phyloP scores from a whole-genome alignment of 345 rosid species.

The Ricinus communis region DNA sequence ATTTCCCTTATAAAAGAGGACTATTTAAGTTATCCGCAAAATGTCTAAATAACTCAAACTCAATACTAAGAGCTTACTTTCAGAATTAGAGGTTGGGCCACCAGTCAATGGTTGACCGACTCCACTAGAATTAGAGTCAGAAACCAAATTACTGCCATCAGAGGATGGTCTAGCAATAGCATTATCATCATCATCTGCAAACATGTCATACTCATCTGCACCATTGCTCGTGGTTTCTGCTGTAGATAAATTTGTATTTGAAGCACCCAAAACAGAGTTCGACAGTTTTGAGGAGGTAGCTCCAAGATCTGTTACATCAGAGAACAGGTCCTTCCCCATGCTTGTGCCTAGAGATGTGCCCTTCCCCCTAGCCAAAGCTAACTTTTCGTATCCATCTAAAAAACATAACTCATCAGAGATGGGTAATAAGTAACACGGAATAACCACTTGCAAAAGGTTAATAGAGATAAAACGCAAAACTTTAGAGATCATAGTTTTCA shows the following conservation, averaged over 20 bases:
- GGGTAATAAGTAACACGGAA: constrained; percentile 1
- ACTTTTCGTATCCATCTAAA: constrained; percentile 81
- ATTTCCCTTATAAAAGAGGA: background rate
- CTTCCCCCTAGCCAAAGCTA: constrained; percentile 56
- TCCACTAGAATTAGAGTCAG: constrained; percentile 33
- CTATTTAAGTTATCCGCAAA: background rate
- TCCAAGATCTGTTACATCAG: constrained; percentile 27
- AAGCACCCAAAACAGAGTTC: constrained; percentile 25
- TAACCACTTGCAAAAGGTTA: background rate
- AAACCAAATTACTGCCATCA: constrained; percentile 24
- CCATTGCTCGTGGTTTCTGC: constrained; percentile 30
- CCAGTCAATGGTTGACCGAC: constrained; percentile 32
- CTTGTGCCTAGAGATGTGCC: constrained; percentile 21
- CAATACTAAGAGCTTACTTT: constrained; percentile 33
- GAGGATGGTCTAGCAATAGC: constrained; percentile 38
- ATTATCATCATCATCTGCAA: constrained; percentile 72
- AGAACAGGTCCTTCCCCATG: constrained; percentile 22
- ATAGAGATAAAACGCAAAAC: background rate
- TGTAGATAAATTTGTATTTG: constrained; percentile 29
- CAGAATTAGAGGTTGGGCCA: constrained; percentile 27
- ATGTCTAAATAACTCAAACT: background rate
- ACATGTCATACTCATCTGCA: constrained; percentile 67
- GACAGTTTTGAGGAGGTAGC: constrained; percentile 24
- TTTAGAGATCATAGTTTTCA: background rate
- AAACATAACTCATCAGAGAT: constrained; percentile 10